A percentile compares a stretch with the other conserved stretches of the same genome.
These are phyloP conservation scores for Corymbia calophylla DNA, from an alignment of 441 rosid genomes.

Conservation along the genomic window DNA sequence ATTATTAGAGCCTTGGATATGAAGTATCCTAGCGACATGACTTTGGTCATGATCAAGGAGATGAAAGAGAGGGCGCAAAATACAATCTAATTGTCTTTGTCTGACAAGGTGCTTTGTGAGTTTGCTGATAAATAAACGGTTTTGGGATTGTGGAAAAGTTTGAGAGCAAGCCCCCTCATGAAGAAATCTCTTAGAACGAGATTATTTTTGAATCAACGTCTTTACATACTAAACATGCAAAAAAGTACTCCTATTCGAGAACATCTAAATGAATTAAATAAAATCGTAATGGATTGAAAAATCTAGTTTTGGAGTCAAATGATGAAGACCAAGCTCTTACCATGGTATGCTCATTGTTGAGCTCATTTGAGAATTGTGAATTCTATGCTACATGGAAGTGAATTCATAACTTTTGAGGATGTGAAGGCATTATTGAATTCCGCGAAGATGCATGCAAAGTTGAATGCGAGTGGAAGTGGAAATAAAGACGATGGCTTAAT, in stretches of 20 bases:
- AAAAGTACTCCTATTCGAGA: not conserved
- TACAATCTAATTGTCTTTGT: not conserved
- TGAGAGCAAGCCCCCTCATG: not conserved
- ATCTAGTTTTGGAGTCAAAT: not conserved
- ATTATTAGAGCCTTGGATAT: not conserved
- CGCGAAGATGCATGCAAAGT: not conserved
- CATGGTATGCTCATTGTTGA: not conserved
- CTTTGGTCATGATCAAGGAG: not conserved
- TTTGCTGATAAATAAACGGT: not conserved
- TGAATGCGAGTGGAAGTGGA: not conserved
- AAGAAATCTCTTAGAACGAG: not conserved
- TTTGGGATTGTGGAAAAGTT: not conserved
- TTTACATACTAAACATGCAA: not conserved
- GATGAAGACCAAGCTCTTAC: not conserved
- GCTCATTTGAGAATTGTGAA: not conserved
- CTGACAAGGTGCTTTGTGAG: not conserved
- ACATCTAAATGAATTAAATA: not conserved
- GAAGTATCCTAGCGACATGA: not conserved
- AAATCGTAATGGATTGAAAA: not conserved
- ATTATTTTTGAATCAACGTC: not conserved
- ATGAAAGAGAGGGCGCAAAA: not conserved
- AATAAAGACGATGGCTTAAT: not conserved
- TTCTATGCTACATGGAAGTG: not conserved
- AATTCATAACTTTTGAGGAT: not conserved
- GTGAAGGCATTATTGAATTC: not conserved